Base-by-base conservation (phyloP, 2,329 filamentous ascomycete species). In the Aspergillus brasiliensis region DNA sequence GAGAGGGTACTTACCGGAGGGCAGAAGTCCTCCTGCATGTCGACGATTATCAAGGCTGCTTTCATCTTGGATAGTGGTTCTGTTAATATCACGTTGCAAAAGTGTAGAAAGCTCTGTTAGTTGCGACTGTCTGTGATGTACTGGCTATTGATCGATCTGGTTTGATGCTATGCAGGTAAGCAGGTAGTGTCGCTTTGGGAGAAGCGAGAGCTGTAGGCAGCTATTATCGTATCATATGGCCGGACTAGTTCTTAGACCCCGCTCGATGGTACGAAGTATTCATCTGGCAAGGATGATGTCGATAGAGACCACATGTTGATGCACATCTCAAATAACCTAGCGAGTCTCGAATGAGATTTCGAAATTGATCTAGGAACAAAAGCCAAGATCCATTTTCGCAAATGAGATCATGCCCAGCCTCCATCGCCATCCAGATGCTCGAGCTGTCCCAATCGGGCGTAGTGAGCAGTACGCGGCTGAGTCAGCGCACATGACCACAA, bases 11-110 rank as follows among this genome's bases (percentile, higher is more conserved):
- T 79, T 79, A 95, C 92, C 11, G 93, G 92, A 60, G 91, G 91
- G 75, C 92, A 96, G 76, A 97, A 98, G 80, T 98, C 94, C 76
- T 97, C 90, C 77, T 98, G 95, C 71, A 96, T 83, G 76, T 97
- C 93, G 56, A 97, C 89, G 10, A 97, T 84, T 51, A 97, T 76
- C 38, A 89, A 76, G n/a, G 86, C 86, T 47, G 86, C 82, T 53
- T 51, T 66, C 65, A 67, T 69, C 23, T 55, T 62, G 58, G 51
- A 21, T 27, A 8, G 37, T 54, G 21, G 10, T 5, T 2, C n/a
- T 10, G 8, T 25, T 27, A 5, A 17, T n/a, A n/a, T n/a, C n/a
- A n/a, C n/a, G n/a, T n/a, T n/a, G n/a, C n/a, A n/a, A n/a, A n/a
- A n/a, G n/a, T n/a, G n/a, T n/a, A n/a, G n/a, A n/a, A n/a, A n/a